Evolutionary conservation across 2,329 filamentous ascomycete species (phyloP).

Genomic region (Fusarium irregulare): DNA sequence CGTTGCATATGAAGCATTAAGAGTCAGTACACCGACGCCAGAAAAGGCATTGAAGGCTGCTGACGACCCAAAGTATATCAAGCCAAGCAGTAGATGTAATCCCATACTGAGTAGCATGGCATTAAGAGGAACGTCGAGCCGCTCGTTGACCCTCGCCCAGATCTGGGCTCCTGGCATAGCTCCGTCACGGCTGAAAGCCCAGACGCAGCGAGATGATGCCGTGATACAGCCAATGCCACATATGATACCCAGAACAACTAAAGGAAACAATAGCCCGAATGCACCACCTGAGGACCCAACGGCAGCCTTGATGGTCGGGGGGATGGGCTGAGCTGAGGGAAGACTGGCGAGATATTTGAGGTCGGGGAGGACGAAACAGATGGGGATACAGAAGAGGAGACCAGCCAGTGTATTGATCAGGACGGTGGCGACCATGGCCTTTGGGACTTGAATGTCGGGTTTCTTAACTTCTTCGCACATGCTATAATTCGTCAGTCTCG

Average conservation of each 20-base stretch:
- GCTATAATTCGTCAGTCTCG: constrained; percentile 49
- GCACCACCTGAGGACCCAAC: constrained; percentile 3
- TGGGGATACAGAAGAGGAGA: constrained; percentile 74
- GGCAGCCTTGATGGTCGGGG: constrained; percentile 66
- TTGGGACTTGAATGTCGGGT: constrained; percentile 75
- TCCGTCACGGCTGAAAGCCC: constrained; percentile 20
- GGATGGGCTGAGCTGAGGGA: constrained; percentile 69
- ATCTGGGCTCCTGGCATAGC: constrained; percentile 10
- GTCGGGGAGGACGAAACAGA: constrained; percentile 76
- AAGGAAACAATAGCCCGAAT: constrained; percentile 6
- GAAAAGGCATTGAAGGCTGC: constrained; percentile 19
- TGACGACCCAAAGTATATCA: constrained; percentile 19
- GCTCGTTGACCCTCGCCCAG: constrained; percentile 11
- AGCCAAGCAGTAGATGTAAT: constrained; percentile 2
- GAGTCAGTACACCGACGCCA: constrained; percentile 7
- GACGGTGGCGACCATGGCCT: constrained; percentile 76
- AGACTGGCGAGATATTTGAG: constrained; percentile 61
- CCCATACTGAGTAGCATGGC: constrained; percentile 22
- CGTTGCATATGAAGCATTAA: constrained; percentile 19
- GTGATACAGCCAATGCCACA: constrained; percentile 24
- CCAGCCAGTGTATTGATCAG: constrained; percentile 74
- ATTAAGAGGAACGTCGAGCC: constrained; percentile 8
- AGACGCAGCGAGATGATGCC: constrained; percentile 15
- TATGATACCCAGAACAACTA: constrained; percentile 5
- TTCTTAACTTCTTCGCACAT: constrained; percentile 81